Base-by-base conservation (phyloP, 257 asterid species). In the Anisodus acutangulus region DNA sequence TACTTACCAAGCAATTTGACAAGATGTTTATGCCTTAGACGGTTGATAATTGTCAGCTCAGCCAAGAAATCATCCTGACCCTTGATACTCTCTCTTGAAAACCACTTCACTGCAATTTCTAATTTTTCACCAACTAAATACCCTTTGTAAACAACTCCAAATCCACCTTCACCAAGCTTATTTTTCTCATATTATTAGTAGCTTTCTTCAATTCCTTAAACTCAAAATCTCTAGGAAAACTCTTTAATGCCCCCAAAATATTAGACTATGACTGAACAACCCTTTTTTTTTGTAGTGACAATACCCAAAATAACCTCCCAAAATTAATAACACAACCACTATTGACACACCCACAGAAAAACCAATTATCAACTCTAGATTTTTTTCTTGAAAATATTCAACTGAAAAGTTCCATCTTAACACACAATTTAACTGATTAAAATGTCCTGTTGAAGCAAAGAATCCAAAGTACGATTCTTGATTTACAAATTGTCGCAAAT, bases 121-220 rank as follows among this genome's bases (percentile, higher is more conserved):
- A 79, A 31, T 3, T 88, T 85, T 82, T 93, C 99, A 69, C 88
- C 90, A 4, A 66, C 90, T 86, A 95, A 35, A 35, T 87, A 7
- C 9, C 99, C 99, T 84, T 64, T 89, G 68, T 91, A 93, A 0
- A 95, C 99, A 80, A 90, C 97, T 8, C 99, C 99, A 82, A 74
- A 95, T 1, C 99, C 99, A 0, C 99, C 99, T 85, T 93, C 90
- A 11, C 99, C 99, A 0, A 95, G 93, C 86, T 95, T 93, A 59
- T 91, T 84, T 83, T 81, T 92, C 71, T 85, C 97, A 53, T 93
- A 69, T 86, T 87, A 22, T 87, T 83, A 7, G 99, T 95, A 7
- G 98, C 98, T 87, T 88, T 93, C 85, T 91, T 93, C 90, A 95
- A 57, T 4, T 88, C 97, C 87, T 57, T 92, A 84, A 91, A 93